Evolutionary conservation across 352 stramenopile genomes (phyloP).

Genomic region (Globisporangium recalcitrans): DNA sequence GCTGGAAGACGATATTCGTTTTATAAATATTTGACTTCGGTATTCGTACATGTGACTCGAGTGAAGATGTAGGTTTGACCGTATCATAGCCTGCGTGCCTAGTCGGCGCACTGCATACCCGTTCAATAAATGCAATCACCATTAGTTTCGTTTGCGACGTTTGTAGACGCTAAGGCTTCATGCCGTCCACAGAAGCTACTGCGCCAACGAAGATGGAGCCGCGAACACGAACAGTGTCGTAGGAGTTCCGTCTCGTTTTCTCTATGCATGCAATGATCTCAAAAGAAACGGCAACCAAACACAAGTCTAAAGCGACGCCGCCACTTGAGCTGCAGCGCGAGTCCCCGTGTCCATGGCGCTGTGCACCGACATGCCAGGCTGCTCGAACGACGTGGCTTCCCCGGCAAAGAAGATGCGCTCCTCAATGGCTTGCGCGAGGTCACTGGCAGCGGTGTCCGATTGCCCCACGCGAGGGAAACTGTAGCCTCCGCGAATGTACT

Average conservation of each 20-base stretch:
- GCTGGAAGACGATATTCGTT: constrained; percentile 3
- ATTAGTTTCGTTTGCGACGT: neutral
- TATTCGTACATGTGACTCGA: constrained; percentile 7
- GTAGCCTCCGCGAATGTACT: constrained; percentile 68
- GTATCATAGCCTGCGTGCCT: neutral
- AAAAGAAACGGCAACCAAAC: neutral
- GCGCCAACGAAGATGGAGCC: neutral
- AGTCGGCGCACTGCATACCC: neutral
- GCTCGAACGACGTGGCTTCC: constrained; percentile 75
- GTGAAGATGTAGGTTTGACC: constrained; percentile 10
- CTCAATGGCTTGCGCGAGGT: constrained; percentile 58
- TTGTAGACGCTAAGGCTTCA: too few relatives aligned
- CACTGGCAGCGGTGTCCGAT: constrained; percentile 44
- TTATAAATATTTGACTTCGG: constrained; percentile 10
- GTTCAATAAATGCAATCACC: neutral
- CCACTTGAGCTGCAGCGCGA: constrained; percentile 55
- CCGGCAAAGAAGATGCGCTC: constrained; percentile 75
- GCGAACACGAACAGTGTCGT: too few relatives aligned
- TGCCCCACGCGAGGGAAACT: constrained; percentile 72
- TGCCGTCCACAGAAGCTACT: neutral
- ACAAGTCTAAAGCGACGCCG: constrained; percentile 26
- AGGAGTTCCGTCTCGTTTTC: too few relatives aligned
- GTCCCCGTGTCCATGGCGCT: constrained; percentile 75
- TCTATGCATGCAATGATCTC: neutral
- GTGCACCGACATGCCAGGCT: constrained; percentile 80